Evolutionary conservation across 148 eudicot species (phyloP).

Genomic region (Fallopia convolvulus): DNA sequence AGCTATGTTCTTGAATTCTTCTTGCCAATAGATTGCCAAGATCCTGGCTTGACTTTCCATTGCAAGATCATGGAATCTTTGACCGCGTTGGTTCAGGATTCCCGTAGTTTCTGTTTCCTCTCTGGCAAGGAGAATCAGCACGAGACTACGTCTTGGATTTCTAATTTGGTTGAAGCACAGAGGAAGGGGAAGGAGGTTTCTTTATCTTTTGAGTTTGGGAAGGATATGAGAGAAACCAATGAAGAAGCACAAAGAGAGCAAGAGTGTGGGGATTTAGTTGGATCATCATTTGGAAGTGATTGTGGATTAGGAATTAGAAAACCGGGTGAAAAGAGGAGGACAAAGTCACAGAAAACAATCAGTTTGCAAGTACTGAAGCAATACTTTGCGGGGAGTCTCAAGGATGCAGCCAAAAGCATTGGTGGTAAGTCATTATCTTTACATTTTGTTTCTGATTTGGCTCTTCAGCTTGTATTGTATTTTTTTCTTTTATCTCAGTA

Average conservation of each 20-base stretch:
- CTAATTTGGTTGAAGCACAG: constrained; percentile 37
- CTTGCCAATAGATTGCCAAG: constrained; percentile 40
- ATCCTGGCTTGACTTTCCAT: constrained; percentile 30
- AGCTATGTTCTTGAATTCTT: constrained; percentile 74
- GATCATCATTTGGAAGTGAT: constrained; percentile 29
- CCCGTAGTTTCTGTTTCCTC: constrained; percentile 42
- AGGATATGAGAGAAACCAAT: constrained; percentile 38
- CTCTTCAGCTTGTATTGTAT: too few relatives aligned
- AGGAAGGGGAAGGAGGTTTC: constrained; percentile 43
- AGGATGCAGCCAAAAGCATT: constrained; percentile 83
- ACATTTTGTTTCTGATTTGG: neutral
- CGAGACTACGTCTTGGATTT: constrained; percentile 40
- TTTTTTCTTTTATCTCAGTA: too few relatives aligned
- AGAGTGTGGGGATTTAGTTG: constrained; percentile 26
- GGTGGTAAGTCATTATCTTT: constrained; percentile 48
- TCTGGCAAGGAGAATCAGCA: constrained; percentile 31
- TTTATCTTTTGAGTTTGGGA: constrained; percentile 31
- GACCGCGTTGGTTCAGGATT: constrained; percentile 33
- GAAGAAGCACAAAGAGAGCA: constrained; percentile 27
- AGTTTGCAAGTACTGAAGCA: constrained; percentile 63
- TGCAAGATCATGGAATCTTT: constrained; percentile 36
- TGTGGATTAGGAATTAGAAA: constrained; percentile 22
- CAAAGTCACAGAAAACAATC: constrained; percentile 65
- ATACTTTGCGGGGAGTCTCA: constrained; percentile 81
- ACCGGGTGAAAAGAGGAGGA: constrained; percentile 36